Conservation (phyloP, 768 basidiomycete species). For the Mrakia frigida region DNA sequence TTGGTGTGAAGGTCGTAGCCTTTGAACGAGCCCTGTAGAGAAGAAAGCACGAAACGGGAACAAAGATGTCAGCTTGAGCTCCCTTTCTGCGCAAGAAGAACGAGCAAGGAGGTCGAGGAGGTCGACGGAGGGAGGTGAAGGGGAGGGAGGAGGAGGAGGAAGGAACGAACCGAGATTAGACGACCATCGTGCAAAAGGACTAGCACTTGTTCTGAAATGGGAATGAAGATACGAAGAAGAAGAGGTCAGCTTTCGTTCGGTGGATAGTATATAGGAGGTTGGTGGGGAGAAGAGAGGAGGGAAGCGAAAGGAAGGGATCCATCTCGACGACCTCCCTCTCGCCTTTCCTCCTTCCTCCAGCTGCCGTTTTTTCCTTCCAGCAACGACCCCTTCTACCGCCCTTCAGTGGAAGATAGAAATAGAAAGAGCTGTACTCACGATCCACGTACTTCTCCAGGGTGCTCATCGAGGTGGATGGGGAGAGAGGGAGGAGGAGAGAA, state of each 20-base stretch:
- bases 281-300: background rate
- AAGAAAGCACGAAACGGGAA: no score
- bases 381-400: background rate
- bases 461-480: constrained; percentile 55
- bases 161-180: constrained; percentile 71
- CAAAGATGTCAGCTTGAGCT: background rate
- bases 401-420: constrained; percentile 13
- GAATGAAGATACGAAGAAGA: background rate
- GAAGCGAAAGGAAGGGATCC: background rate
- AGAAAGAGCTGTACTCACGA: constrained; percentile 51
- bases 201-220: constrained; percentile 69
- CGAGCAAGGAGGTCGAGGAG: background rate
- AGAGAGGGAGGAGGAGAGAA: no score
- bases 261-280: background rate
- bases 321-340: background rate
- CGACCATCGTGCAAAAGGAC: constrained; percentile 95
- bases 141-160: background rate
- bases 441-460: constrained; percentile 89
- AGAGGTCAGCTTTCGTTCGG: background rate
- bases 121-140: background rate
- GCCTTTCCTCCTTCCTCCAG: background rate
- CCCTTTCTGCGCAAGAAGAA: no score
- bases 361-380: background rate
- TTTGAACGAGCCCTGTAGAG: constrained; percentile 71
- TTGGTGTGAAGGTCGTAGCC: constrained; percentile 96